These are phyloP conservation scores for Mycena latifolia DNA, from an alignment of 768 basidiomycete species.

Conservation along the genomic window DNA sequence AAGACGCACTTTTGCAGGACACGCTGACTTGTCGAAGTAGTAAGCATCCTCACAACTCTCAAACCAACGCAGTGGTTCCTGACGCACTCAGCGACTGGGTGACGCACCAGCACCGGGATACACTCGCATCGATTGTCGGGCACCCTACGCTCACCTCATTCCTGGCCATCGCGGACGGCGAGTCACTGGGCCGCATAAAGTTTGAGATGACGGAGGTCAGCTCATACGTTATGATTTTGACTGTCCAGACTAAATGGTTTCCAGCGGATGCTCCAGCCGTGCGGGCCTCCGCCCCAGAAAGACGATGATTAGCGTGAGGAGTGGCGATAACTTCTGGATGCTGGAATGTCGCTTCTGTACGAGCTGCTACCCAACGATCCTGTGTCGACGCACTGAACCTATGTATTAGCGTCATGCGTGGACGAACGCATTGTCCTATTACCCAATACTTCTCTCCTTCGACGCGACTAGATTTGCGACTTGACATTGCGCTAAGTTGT, in stretches of 20 bases:
- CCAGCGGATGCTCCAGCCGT: constrained; percentile 95
- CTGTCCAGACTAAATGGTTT: not conserved
- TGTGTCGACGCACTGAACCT: too few species aligned
- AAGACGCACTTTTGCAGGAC: constrained; percentile 64
- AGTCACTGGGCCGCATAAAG: constrained; percentile 85
- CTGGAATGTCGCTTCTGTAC: too few species aligned
- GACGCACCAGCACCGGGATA: constrained; percentile 97
- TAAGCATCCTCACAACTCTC: constrained; percentile 52
- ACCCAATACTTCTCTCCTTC: too few species aligned
- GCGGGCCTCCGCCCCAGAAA: constrained; percentile 91
- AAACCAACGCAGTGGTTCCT: not conserved
- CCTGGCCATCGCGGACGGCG: constrained; percentile 93
- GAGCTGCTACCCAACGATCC: too few species aligned
- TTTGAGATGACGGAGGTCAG: constrained; percentile 97
- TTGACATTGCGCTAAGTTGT: too few species aligned
- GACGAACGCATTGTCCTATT: too few species aligned
- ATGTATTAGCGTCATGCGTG: too few species aligned
- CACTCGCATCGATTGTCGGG: constrained; percentile 92
- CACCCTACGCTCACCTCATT: constrained; percentile 90
- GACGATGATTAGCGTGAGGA: constrained; percentile 87
- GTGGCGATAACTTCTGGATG: too few species aligned
- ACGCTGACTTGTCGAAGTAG: constrained; percentile 98
- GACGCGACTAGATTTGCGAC: too few species aligned
- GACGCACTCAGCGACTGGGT: constrained; percentile 86
- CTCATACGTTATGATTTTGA: not conserved